These are phyloP conservation scores for Mycena galericulata DNA, from an alignment of 768 basidiomycete genomes.

Conservation along the genomic window DNA sequence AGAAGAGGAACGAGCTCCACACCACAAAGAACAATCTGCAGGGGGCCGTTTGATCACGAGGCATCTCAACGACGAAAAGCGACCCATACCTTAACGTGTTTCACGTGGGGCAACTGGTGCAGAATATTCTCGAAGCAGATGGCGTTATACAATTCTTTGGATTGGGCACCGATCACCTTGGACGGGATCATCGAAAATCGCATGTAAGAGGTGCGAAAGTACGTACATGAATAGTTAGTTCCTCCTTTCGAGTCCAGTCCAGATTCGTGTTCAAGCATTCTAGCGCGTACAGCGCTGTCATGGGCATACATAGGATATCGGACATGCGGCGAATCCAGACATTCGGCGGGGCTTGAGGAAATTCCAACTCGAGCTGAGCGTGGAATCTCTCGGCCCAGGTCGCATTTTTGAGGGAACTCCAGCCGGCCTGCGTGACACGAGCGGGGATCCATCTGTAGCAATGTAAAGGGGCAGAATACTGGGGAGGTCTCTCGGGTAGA, in stretches of 20 bases:
- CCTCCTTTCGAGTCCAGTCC: neutral
- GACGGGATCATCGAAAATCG: no score
- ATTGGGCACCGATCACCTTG: constrained; percentile 35
- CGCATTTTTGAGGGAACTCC: neutral
- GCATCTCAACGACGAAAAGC: neutral
- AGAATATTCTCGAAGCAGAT: constrained; percentile 37
- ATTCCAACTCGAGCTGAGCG: neutral
- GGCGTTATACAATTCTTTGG: constrained; percentile 23
- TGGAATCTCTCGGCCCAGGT: neutral
- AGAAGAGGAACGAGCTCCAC: neutral
- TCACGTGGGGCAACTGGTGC: constrained; percentile 35
- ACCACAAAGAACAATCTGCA: constrained; percentile 36
- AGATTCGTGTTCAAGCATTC: neutral
- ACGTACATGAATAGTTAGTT: constrained; percentile 42
- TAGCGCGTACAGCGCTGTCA: neutral
- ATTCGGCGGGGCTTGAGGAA: neutral
- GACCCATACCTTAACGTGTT: constrained; percentile 23
- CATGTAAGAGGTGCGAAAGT: neutral
- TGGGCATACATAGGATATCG: neutral
- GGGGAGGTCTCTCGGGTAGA: neutral
- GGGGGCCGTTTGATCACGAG: neutral
- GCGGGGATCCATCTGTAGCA: constrained; percentile 5
- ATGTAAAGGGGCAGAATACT: neutral
- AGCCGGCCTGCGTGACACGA: neutral
- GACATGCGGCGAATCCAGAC: neutral